phyloP scores from a whole-genome alignment of 345 rosid species.

The Cardamine chenopodiifolia region DNA sequence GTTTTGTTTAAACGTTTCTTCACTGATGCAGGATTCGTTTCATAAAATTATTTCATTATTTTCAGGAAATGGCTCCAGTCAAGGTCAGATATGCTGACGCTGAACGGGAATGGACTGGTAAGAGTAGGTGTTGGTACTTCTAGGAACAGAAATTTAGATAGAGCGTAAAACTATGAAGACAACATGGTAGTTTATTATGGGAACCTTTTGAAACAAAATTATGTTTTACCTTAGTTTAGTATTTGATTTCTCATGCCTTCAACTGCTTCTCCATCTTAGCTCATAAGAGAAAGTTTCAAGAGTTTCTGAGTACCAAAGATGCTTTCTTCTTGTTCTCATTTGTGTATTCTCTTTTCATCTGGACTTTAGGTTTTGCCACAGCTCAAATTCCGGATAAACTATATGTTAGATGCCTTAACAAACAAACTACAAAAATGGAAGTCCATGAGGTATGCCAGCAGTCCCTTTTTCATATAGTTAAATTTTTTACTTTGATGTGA shows the following conservation, averaged over 20 bases:
- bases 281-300: neutral
- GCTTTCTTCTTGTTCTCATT: conserved; percentile 23
- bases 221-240: conserved; percentile 2
- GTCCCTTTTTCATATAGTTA: conserved; percentile 24
- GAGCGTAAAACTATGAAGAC: neutral
- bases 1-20: neutral
- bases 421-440: conserved; percentile 63
- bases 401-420: conserved; percentile 75
- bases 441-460: conserved; percentile 63
- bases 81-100: conserved; percentile 78
- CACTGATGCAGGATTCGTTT: neutral
- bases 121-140: conserved; percentile 19
- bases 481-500: neutral
- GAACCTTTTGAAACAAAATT: neutral
- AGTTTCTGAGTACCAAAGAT: neutral
- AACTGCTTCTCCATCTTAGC: neutral
- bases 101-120: conserved; percentile 67
- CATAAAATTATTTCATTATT: conserved; percentile 6
- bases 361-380: conserved; percentile 28
- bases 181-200: conserved; percentile 8
- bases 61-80: conserved; percentile 62
- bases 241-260: conserved; percentile 14
- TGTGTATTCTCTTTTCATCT: conserved; percentile 21
- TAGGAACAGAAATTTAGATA: conserved; percentile 13
- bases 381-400: conserved; percentile 61